Evolutionary conservation across 2,329 filamentous ascomycete species (phyloP).

Genomic region (Stemphylium lycopersici): DNA sequence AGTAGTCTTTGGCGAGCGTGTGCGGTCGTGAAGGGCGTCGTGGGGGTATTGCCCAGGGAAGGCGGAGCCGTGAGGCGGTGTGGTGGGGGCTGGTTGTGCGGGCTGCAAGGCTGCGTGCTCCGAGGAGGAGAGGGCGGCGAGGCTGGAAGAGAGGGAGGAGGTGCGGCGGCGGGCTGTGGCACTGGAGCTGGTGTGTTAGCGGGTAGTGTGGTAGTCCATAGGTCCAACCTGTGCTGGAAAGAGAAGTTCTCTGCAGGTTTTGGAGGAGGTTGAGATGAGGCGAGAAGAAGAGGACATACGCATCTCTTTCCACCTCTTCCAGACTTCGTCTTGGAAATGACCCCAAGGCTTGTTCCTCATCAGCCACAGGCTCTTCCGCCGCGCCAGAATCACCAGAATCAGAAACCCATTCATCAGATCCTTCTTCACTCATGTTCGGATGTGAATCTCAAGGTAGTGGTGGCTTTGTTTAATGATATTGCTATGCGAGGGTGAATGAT

Average conservation of each 20-base stretch:
- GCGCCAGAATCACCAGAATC: background rate
- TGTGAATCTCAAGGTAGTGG: background rate
- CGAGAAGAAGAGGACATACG: background rate
- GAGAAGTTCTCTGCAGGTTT: background rate
- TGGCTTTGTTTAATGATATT: background rate
- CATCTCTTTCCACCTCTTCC: conserved; percentile 8
- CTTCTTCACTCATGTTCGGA: conserved; percentile 1
- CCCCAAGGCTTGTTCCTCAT: background rate
- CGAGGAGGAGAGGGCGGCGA: background rate
- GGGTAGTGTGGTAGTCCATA: too few relatives aligned
- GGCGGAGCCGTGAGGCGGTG: background rate
- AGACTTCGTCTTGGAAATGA: background rate
- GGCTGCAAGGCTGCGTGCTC: background rate
- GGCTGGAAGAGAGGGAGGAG: conserved; percentile 3
- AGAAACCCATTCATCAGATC: conserved; percentile 7
- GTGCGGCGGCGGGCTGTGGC: background rate
- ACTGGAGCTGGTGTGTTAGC: background rate
- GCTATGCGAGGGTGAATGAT: background rate
- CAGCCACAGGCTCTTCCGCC: background rate
- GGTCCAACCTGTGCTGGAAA: too few relatives aligned
- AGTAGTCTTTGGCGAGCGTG: background rate
- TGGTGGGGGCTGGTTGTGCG: background rate
- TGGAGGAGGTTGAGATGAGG: background rate
- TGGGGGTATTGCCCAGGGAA: conserved; percentile 6
- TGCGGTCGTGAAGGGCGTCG: conserved; percentile 3